These are phyloP conservation scores for Penicillium bialowiezense DNA, from an alignment of 495 filamentous ascomycete species.

Conservation along the genomic window DNA sequence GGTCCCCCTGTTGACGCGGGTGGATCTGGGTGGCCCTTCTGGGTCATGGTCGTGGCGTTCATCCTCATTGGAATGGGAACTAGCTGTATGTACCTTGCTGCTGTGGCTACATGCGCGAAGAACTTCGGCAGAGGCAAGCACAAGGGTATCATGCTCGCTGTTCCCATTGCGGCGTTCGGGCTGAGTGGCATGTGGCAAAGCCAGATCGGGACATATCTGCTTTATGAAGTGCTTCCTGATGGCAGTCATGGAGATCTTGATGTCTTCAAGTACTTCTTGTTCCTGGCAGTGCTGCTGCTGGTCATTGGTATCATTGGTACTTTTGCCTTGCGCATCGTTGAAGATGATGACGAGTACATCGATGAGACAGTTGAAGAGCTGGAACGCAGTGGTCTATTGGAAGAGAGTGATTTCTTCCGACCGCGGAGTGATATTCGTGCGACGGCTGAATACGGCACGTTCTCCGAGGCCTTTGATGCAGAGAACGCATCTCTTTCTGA, in stretches of 20 bases:
- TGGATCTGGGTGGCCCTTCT: slow-evolving; percentile 68
- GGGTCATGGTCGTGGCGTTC: slow-evolving; percentile 82
- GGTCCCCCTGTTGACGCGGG: slow-evolving; percentile 55
- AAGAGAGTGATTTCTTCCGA: slow-evolving; percentile 63
- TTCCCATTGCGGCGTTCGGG: slow-evolving; percentile 90
- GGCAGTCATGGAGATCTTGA: slow-evolving; percentile 74
- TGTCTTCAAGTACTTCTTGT: slow-evolving; percentile 82
- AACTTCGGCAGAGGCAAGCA: slow-evolving; percentile 89
- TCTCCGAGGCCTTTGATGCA: slow-evolving; percentile 28
- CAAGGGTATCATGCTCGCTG: slow-evolving; percentile 81
- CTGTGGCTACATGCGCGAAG: slow-evolving; percentile 93
- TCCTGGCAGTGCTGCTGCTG: slow-evolving; percentile 65
- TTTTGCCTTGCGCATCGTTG: slow-evolving; percentile 66
- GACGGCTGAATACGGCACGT: slow-evolving; percentile 53
- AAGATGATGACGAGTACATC: slow-evolving; percentile 63
- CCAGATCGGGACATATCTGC: slow-evolving; percentile 76
- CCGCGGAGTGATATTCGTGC: slow-evolving; percentile 32
- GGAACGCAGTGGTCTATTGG: slow-evolving; percentile 79
- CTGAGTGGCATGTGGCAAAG: slow-evolving; percentile 93
- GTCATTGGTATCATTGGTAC: slow-evolving; percentile 70
- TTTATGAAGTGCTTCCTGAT: slow-evolving; percentile 62
- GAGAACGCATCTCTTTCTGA: slow-evolving; percentile 40
- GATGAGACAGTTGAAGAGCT: slow-evolving; percentile 83
- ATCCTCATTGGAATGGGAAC: slow-evolving; percentile 77
- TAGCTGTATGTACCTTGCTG: slow-evolving; percentile 78